Evolutionary conservation across 163 green algal species (phyloP), one percentile per base, ranked within the genome.

Genomic region (Volvox carteri): DNA sequence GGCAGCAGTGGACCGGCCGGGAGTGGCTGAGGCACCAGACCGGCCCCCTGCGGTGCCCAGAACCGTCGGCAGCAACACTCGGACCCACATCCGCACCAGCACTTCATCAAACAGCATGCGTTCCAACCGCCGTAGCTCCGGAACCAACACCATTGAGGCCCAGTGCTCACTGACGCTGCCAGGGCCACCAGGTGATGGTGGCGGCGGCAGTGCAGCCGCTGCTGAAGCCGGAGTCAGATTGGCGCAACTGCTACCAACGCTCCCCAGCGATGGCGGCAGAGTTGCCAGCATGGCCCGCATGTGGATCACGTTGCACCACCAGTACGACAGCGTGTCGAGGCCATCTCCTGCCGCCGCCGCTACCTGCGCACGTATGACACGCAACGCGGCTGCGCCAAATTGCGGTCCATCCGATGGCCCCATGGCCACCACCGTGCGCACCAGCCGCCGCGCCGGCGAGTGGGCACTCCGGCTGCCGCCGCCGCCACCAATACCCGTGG

Each of bases 331-430:
- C 60, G 41, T 50, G 9, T 73, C 62, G 4, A 93, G 30, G 72
- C 96, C 94, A 16, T 85, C 86, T 9, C 83, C 78, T 2, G 46
- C 54, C 12, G 91, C 76, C 12, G 91, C 76, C 0, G 90, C 79
- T 0, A 91, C 79, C 54, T 85, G 84, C 5, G 84, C 87, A 21
- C 68, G 67, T 1, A 97, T 74, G 8, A 94, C 86, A 7, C 74
- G 77, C 56, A 98, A 79, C 35, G 94, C 93, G 30, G 93, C 87
- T 50, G 93, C 65, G 35, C 92, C 95, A 86, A 98, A 98, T 4
- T 90, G 67, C 42, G 94, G 78, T 54, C 95, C 95, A 87, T 96
- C 90, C 25, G 93, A 90, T 2, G 87, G 86, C 1, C 96, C 95
- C 75, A 84, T 68, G 93, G 14, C 93, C 93, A 80, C 96, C 94